Conservation (phyloP, 192 early-diverging fungal genomes). For the Rhizophagus clarus region DNA sequence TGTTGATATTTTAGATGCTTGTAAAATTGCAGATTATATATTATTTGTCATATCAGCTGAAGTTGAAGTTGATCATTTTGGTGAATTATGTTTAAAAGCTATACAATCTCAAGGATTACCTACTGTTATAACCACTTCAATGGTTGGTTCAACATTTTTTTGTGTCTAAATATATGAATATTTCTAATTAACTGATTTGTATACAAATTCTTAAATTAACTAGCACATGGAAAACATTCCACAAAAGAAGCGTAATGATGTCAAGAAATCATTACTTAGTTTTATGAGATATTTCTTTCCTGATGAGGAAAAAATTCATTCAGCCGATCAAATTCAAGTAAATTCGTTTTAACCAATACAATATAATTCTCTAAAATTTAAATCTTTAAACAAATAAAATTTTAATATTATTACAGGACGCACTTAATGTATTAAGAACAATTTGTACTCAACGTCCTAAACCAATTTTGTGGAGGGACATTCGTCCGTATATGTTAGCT, state of each 20-base stretch:
- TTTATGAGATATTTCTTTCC: constrained; percentile 91
- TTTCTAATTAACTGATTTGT: neutral
- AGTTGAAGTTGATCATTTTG: constrained; percentile 93
- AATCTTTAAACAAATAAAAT: neutral
- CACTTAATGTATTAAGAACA: constrained; percentile 69
- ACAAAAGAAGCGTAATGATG: constrained; percentile 67
- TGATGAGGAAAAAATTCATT: constrained; percentile 71
- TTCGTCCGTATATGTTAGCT: constrained; percentile 84
- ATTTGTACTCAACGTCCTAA: constrained; percentile 80
- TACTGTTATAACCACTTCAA: constrained; percentile 69
- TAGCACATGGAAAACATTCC: constrained; percentile 66
- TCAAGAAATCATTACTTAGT: constrained; percentile 83
- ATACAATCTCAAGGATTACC: constrained; percentile 90
- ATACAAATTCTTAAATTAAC: neutral
- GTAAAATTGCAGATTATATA: constrained; percentile 91
- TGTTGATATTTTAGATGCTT: constrained; percentile 83
- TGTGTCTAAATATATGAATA: neutral
- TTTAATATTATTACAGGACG: constrained; percentile 43
- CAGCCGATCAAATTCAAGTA: constrained; percentile 55
- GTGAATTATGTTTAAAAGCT: constrained; percentile 77
- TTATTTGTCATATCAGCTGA: constrained; percentile 85
- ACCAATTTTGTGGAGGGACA: constrained; percentile 82
- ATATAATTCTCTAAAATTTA: constrained; percentile 1
- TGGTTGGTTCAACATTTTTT: constrained; percentile 38
- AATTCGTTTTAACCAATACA: constrained; percentile 7